Conservation (phyloP, 2,329 filamentous ascomycete genomes). For the Aureobasidium subglaciale region DNA sequence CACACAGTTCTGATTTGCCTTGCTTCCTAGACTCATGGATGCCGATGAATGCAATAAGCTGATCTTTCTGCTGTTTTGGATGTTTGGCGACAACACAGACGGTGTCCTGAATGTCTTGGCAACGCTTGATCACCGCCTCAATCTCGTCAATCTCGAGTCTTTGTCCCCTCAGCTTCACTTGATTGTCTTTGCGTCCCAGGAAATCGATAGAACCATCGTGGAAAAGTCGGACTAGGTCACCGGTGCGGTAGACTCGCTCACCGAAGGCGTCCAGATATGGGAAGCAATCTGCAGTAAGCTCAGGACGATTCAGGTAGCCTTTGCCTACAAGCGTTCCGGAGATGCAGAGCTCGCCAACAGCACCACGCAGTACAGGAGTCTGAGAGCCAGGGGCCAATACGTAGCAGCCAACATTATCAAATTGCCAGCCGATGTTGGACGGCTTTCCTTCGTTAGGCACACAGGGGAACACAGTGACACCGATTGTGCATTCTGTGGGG, state of each 20-base stretch:
- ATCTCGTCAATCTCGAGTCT: conserved; percentile 87
- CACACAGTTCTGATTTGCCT: conserved; percentile 10
- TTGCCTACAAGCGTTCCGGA: conserved; percentile 82
- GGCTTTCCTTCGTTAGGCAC: conserved; percentile 71
- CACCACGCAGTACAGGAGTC: conserved; percentile 66
- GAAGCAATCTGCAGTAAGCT: conserved; percentile 73
- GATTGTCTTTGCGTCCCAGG: conserved; percentile 78
- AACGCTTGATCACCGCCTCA: conserved; percentile 68
- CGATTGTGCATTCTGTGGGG: conserved; percentile 88
- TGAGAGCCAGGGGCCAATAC: conserved; percentile 66
- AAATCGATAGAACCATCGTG: conserved; percentile 81
- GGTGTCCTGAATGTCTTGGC: conserved; percentile 56
- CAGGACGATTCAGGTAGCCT: conserved; percentile 73
- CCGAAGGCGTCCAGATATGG: conserved; percentile 49
- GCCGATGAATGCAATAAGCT: conserved; percentile 69
- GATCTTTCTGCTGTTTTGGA: conserved; percentile 65
- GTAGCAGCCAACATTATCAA: conserved; percentile 79
- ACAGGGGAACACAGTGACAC: conserved; percentile 80
- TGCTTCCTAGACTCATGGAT: conserved; percentile 19
- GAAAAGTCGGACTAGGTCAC: conserved; percentile 76
- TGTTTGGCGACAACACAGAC: conserved; percentile 71
- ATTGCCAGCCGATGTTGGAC: conserved; percentile 81
- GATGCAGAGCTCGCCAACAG: conserved; percentile 80
- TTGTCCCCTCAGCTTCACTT: conserved; percentile 86
- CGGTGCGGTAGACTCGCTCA: conserved; percentile 68